Evolutionary conservation across 1,139 yeast genomes (phyloP), one percentile per base, ranked within the genome.

Genomic region (Pneumocystis murina): DNA sequence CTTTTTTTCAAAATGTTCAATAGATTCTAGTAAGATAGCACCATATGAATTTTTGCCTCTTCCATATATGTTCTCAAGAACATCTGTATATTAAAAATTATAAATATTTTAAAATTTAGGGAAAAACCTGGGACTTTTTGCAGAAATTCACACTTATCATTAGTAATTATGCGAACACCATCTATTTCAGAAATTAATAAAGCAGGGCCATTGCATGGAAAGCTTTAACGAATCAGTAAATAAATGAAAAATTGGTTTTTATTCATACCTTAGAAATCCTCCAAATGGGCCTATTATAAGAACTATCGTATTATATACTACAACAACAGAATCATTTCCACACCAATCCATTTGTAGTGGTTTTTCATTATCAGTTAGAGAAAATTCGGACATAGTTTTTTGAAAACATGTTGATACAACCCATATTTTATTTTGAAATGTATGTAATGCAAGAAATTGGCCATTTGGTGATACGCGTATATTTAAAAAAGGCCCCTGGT

Each of bases 31-130:
- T 58, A 92, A 75, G 54, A 91, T 85, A 8, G 96, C 88, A 38
- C 95, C 81, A 0, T 97, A 87, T 30, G 87, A 82, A 0, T 89
- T 80, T 0, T 96, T 87, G 0, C 97, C 98, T 61, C 90, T 82
- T 70, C 81, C 83, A 72, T 89, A 90, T 30, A 89, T 79, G 58
- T 83, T 82, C 8, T 81, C 80, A 0, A 86, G 81, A 0, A 78
- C 74, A 1, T 76, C 55, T 48, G 28, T 48, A 24, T 48, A 48
- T 48, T 48, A 48, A n/a, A 48, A 48, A 24, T 24, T 48, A 24
- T 12, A 48, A 24, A 48, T 20, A 48, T 20, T 48, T 5, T 14
- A 12, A 38, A 20, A 48, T 8, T n/a, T 24, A 48, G 12, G n/a
- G 24, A 20, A 48, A 41, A 48, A 48, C 55, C 76, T 0, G 84